A percentile compares a stretch with the other conserved stretches of the same genome.
phyloP scores from a whole-genome alignment of 345 rosid species.

The Hypericum androsaemum region DNA sequence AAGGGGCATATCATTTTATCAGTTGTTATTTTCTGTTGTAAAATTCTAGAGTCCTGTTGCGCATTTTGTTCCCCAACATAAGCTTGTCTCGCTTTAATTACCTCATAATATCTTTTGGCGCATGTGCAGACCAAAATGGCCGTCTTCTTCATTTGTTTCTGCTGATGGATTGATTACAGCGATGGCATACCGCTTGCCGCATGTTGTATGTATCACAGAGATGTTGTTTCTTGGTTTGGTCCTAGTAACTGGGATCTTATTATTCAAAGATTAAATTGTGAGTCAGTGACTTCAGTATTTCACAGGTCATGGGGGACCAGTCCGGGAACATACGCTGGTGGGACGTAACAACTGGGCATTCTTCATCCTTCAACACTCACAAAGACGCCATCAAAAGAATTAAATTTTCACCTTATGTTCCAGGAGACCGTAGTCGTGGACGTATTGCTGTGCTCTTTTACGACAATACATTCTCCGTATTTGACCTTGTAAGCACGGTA shows the following conservation, averaged over 20 bases:
- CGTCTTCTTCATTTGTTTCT: slow-evolving; percentile 87
- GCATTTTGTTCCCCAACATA: no score
- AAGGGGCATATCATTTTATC: no score
- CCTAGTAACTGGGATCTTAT: slow-evolving; percentile 9
- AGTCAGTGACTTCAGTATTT: slow-evolving; percentile 18
- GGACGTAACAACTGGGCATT: slow-evolving; percentile 94
- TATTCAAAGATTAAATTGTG: slow-evolving; percentile 13
- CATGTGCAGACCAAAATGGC: slow-evolving; percentile 88
- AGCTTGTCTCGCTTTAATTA: not conserved
- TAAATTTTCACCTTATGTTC: slow-evolving; percentile 89
- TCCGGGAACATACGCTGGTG: slow-evolving; percentile 98
- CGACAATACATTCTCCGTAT: slow-evolving; percentile 91
- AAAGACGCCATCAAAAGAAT: slow-evolving; percentile 91
- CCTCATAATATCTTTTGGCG: slow-evolving; percentile 14
- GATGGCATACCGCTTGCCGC: slow-evolving; percentile 95
- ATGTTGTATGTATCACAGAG: slow-evolving; percentile 58
- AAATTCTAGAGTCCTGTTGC: no score
- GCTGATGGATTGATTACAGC: slow-evolving; percentile 92
- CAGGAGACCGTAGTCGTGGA: slow-evolving; percentile 91
- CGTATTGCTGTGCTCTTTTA: slow-evolving; percentile 88
- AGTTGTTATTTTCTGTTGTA: no score
- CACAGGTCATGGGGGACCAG: slow-evolving; percentile 66
- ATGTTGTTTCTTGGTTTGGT: slow-evolving; percentile 4
- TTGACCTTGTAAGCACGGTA: slow-evolving; percentile 67
- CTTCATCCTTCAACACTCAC: slow-evolving; percentile 86